Percentiles rank a stretch among this genome's conserved stretches.
Evolutionary conservation across 2,329 filamentous ascomycete genomes (phyloP).

Genomic region (Immersiporthe knoxdaviesiana): DNA sequence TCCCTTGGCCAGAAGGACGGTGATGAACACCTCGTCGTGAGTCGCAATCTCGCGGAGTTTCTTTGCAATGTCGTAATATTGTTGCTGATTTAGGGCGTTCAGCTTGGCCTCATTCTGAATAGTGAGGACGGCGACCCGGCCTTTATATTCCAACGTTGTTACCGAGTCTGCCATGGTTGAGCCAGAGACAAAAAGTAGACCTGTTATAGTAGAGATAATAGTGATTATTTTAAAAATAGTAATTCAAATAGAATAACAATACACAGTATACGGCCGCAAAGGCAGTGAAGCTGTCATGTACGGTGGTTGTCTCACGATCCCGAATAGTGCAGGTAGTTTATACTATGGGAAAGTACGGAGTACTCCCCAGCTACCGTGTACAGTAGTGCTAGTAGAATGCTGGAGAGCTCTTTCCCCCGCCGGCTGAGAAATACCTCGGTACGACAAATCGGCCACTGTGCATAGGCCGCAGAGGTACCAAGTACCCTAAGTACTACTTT

Average conservation of each 20-base stretch:
- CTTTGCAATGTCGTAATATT: slow-evolving; percentile 78
- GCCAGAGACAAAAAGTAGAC: not conserved
- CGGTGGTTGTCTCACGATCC: not conserved
- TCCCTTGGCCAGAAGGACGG: slow-evolving; percentile 83
- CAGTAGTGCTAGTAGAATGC: not conserved
- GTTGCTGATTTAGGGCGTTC: slow-evolving; percentile 72
- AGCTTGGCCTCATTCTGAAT: slow-evolving; percentile 86
- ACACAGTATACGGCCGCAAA: not conserved
- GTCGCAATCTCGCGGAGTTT: slow-evolving; percentile 76
- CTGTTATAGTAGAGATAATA: not conserved
- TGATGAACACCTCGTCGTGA: slow-evolving; percentile 81
- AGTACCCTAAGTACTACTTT: not conserved
- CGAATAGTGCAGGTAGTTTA: not conserved
- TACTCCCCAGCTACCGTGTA: not conserved
- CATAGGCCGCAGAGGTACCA: not conserved
- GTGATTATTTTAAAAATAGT: no score
- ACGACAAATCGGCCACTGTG: not conserved
- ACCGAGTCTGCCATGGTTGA: slow-evolving; percentile 50
- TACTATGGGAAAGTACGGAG: no score
- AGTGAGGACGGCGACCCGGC: slow-evolving; percentile 79
- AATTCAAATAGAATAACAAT: not conserved
- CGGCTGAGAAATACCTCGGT: slow-evolving; percentile 1
- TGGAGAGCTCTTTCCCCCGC: not conserved
- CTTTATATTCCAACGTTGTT: slow-evolving; percentile 63
- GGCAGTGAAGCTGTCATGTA: slow-evolving; percentile 1